Percentiles rank a stretch among this genome's conserved stretches.
Conservation (phyloP, 139 green algal species). For the Ettlia oleoabundans region DNA sequence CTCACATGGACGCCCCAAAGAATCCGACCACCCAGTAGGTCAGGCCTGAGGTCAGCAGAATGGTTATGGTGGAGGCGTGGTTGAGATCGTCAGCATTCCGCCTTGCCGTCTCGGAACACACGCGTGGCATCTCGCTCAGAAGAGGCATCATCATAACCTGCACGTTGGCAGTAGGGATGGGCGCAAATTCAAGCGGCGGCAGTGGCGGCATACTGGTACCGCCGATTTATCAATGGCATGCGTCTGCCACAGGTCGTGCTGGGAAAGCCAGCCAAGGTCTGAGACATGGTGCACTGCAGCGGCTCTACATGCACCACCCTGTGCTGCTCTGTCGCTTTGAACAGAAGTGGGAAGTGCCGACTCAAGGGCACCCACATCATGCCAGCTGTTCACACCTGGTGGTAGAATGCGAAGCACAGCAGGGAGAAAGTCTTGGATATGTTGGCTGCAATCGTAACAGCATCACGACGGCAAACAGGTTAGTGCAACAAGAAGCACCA, state of each 20-base stretch:
- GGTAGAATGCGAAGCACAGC: slow-evolving; percentile 34
- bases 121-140: slow-evolving; percentile 18
- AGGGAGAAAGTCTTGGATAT: slow-evolving; percentile 21
- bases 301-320: too few species aligned
- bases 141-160: neutral
- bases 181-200: neutral
- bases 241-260: too few species aligned
- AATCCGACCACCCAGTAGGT: slow-evolving; percentile 5
- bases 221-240: too few species aligned
- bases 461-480: neutral
- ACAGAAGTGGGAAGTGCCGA: too few species aligned
- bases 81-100: neutral
- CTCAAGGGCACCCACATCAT: neutral
- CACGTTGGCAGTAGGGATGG: too few species aligned
- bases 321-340: too few species aligned
- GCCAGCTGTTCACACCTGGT: slow-evolving; percentile 9
- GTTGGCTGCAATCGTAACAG: neutral
- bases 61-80: slow-evolving; percentile 9
- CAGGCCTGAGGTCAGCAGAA: slow-evolving; percentile 15
- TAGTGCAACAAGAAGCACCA: neutral
- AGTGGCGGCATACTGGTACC: neutral
- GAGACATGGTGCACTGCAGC: too few species aligned
- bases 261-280: too few species aligned
- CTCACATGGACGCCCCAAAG: slow-evolving; percentile 24
- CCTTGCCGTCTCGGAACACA: neutral